Base-by-base conservation (phyloP, 2,329 filamentous ascomycete genomes). In the Berkeleyomyces rouxiae region DNA sequence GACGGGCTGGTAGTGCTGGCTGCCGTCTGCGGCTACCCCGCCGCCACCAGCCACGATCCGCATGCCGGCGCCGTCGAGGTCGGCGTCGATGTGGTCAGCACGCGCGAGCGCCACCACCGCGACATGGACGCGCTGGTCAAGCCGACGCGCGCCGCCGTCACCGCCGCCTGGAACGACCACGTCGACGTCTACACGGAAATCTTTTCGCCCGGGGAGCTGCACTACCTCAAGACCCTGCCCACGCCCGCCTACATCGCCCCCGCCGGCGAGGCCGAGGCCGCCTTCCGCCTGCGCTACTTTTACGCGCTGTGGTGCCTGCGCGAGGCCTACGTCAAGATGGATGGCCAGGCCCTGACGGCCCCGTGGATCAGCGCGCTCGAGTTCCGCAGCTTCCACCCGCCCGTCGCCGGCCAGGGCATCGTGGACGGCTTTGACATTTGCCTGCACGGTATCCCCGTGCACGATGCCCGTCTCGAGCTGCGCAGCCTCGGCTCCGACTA, bases 321-420 rank as follows among this genome's bases (percentile, higher is more conserved):
- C 68, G 88, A 92, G 74, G 84, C 87, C 0, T 91, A 88, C 70
- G 84, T 91, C 72, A 92, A 91, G 79, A 83, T 92, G 75, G 87
- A 86, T 39, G 88, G 88, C 36, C 86, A 91, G 68, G 88, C 86
- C 0, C 76, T 92, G 64, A 76, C 90, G 7, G 88, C 88, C 0
- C 76, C 77, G 3, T 92, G 88, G 88, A 76, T 92, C 58, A 75
- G 75, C 59, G 80, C 86, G 59, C 74, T 91, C 7, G 85, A 90
- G 68, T 88, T 92, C 69, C 75, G 77, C 64, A 74, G 77, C 58
- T 86, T 88, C 61, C 74, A 76, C 59, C 79, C 84, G 58, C 84
- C 85, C 3, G 65, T 63, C 61, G 71, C 72, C 7, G 70, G 69
- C 33, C 55, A 39, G 13, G 60, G 43, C 4, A 55, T 63, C 36